Evolutionary conservation across 108 stramenopile genomes (phyloP).

Genomic region (Poteriospumella lacustris): DNA sequence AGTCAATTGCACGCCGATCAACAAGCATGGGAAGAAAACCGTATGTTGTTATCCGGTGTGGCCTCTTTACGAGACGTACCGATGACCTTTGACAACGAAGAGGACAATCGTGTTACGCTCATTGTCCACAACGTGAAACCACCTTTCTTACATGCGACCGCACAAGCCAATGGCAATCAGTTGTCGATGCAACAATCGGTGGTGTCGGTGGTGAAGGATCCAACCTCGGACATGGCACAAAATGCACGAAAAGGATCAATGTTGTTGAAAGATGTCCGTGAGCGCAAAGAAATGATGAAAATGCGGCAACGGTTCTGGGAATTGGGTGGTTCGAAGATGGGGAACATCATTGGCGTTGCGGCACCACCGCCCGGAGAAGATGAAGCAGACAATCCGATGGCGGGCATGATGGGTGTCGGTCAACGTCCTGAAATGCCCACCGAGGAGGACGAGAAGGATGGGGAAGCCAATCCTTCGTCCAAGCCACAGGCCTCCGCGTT

Average conservation of each 20-base stretch:
- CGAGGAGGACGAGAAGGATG: conserved; percentile 5
- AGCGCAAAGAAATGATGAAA: conserved; percentile 73
- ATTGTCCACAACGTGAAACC: conserved; percentile 91
- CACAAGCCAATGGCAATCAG: no score
- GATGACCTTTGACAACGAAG: conserved; percentile 63
- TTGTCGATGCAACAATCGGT: conserved; percentile 74
- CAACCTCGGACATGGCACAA: conserved; percentile 74
- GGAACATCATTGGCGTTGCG: conserved; percentile 73
- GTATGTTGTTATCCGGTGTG: conserved; percentile 76
- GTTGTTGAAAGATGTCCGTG: conserved; percentile 64
- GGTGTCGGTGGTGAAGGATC: conserved; percentile 52
- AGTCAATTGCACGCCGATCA: conserved; percentile 78
- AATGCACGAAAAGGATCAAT: conserved; percentile 81
- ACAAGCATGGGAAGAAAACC: conserved; percentile 92
- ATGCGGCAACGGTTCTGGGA: conserved; percentile 98
- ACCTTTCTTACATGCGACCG: conserved; percentile 80
- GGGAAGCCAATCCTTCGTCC: background rate
- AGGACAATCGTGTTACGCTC: conserved; percentile 62
- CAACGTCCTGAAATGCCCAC: background rate
- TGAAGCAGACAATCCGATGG: background rate
- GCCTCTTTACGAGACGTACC: conserved; percentile 63
- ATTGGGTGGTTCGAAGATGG: conserved; percentile 89
- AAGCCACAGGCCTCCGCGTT: background rate
- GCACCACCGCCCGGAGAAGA: conserved; percentile 23
- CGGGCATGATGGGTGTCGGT: background rate